Evolutionary conservation across 2,329 filamentous ascomycete genomes (phyloP), one percentile per base, ranked within the genome.

Genomic region (Bimuria novae-zelandiae): DNA sequence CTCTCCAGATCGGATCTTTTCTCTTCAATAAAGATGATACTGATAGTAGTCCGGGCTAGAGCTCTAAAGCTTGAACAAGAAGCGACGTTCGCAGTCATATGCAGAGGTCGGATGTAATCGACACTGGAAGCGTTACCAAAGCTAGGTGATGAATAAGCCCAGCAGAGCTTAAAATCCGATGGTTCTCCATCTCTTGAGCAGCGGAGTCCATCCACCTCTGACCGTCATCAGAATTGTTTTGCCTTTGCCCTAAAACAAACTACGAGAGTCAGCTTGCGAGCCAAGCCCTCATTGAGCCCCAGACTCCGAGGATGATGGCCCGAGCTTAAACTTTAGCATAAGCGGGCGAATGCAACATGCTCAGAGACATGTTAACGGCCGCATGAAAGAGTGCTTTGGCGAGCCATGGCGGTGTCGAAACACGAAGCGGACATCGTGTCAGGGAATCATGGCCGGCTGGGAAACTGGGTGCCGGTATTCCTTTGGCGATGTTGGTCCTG

Each of bases 291-390:
- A 16, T 19, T 21, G 6, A 22, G 22, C 29, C 19, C 14, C 19
- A 11, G 7, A 7, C 19, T 19, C n/a, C 6, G 11, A 7, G 42
- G 29, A 19, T 10, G 4, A 21, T 23, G 29, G 42, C 17, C 22
- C 19, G 35, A 35, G 33, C 29, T 35, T 45, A 45, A 35, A 23
- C 23, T 33, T 45, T 23, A 35, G 42, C 42, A 45, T 35, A 45
- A 45, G 42, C 29, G 17, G 29, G 16, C 11, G 7, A 16, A 23
- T 17, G 19, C 16, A 16, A 45, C 29, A 23, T n/a, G 42, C 21
- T 27, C 22, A 19, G 29, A 25, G 22, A 19, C 8, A 21, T 29
- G 11, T 6, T 36, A 16, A 25, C 14, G 12, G 19, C 14, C n/a
- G 43, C n/a, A 16, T 11, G 27, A 30, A 8, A 30, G 12, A 19